These are phyloP conservation scores for Trichoderma afroharzianum DNA, from an alignment of 2,329 filamentous ascomycete genomes.

Conservation along the genomic window DNA sequence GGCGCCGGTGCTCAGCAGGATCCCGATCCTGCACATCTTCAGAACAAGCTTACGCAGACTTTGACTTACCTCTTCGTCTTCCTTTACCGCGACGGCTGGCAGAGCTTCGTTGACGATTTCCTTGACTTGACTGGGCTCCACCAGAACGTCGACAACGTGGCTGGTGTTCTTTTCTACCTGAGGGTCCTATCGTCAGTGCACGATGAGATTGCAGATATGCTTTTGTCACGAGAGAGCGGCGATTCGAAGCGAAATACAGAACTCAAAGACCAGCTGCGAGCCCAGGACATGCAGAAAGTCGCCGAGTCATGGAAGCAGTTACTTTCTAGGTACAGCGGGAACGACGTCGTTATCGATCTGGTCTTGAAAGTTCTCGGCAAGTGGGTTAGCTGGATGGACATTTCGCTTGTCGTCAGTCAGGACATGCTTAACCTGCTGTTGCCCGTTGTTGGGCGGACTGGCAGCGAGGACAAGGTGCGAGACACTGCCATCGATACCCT, in stretches of 20 bases:
- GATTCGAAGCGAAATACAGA: slow-evolving; percentile 84
- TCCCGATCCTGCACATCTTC: slow-evolving; percentile 71
- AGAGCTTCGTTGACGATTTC: slow-evolving; percentile 87
- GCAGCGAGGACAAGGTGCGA: slow-evolving; percentile 72
- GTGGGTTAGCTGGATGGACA: slow-evolving; percentile 99
- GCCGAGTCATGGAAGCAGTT: slow-evolving; percentile 90
- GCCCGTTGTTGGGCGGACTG: slow-evolving; percentile 76
- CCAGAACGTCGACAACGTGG: slow-evolving; percentile 64
- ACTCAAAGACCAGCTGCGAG: slow-evolving; percentile 85
- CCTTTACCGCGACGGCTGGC: slow-evolving; percentile 83
- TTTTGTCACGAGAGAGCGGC: slow-evolving; percentile 71
- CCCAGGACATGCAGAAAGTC: slow-evolving; percentile 83
- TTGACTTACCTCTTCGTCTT: slow-evolving; percentile 89
- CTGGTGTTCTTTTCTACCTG: slow-evolving; percentile 81
- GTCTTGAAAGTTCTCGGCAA: slow-evolving; percentile 88
- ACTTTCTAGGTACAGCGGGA: slow-evolving; percentile 69
- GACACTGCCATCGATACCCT: slow-evolving; percentile 92
- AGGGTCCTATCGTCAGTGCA: slow-evolving; percentile 86
- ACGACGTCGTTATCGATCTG: slow-evolving; percentile 76
- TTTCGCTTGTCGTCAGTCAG: slow-evolving; percentile 86
- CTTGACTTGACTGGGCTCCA: slow-evolving; percentile 66
- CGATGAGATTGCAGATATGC: slow-evolving; percentile 93
- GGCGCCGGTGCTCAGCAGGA: slow-evolving; percentile 54
- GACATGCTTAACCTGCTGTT: slow-evolving; percentile 81
- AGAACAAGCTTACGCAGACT: slow-evolving; percentile 97